Evolutionary conservation across 768 basidiomycete species (phyloP), one percentile per base, ranked within the genome.

Genomic region (Cubamyces lactineus): DNA sequence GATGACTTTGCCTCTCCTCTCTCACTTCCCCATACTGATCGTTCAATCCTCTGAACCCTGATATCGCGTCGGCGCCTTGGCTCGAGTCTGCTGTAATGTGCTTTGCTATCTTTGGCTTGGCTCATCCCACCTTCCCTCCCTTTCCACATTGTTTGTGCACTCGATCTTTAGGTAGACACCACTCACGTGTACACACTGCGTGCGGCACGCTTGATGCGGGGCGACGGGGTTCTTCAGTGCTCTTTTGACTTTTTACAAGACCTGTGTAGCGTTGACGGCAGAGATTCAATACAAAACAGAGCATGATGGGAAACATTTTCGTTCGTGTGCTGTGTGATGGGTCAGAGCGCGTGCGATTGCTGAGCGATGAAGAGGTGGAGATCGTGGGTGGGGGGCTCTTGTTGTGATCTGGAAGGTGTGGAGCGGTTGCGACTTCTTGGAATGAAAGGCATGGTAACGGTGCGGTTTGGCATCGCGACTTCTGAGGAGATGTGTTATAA

Each of bases 211-310:
- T 49, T 49, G 42, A 30, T 28, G 53, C 42, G 40, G 34, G 56
- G 4, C 30, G 15, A 26, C 24, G 42, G 39, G 28, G 43, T 30
- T 23, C 1, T 26, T 13, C 19, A 21, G 46, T 16, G 12, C n/a
- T 41, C 5, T 3, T 11, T n/a, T 49, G 41, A 42, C 2, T 15
- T n/a, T n/a, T 42, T n/a, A 42, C 28, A 28, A 28, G 3, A 28
- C 19, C 45, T 21, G 48, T 49, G 21, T 23, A 47, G 19, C 13
- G 38, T 21, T 46, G 45, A 19, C 19, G 38, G 57, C 57, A 57
- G 57, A 38, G 43, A 49, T 47, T 16, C 38, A 57, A 50, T 57
- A 3, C 34, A 34, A 28, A 57, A 57, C 57, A 57, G 57, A 57
- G 57, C 57, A 41, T 50, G 57, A 57, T 57, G 57, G 57, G 43